Percentiles rank a stretch among this genome's conserved stretches.
phyloP scores from a whole-genome alignment of 2,329 filamentous ascomycete genomes.

The Aspergillus unguis region DNA sequence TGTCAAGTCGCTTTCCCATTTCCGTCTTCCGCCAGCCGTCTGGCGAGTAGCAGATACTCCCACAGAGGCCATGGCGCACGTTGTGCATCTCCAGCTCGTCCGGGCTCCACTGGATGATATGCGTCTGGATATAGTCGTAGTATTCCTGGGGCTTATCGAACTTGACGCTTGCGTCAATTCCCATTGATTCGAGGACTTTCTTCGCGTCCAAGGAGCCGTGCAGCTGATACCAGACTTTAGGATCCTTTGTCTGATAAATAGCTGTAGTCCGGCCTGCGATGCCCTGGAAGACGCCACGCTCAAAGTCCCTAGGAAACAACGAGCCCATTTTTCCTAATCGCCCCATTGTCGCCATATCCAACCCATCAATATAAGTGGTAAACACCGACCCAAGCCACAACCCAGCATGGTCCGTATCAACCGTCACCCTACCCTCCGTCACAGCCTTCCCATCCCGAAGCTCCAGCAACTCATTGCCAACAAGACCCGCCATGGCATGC shows the following conservation, averaged over 20 bases:
- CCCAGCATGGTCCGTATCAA: conserved; percentile 49
- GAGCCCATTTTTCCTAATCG: no score
- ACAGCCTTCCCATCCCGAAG: conserved; percentile 18
- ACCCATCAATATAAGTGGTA: conserved; percentile 37
- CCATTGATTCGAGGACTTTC: conserved; percentile 15
- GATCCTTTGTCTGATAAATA: conserved; percentile 49
- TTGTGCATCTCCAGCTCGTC: conserved; percentile 46
- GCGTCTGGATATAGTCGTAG: conserved; percentile 27
- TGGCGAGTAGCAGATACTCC: conserved; percentile 33
- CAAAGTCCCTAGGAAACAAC: conserved; percentile 37
- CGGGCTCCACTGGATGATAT: conserved; percentile 33
- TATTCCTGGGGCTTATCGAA: conserved; percentile 1
- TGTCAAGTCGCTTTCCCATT: neutral
- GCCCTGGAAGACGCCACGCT: conserved; percentile 31
- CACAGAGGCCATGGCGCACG: conserved; percentile 42
- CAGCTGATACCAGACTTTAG: conserved; percentile 49
- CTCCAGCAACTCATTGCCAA: conserved; percentile 40
- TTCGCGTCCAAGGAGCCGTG: conserved; percentile 50
- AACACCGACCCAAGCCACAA: conserved; percentile 46
- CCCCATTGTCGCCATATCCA: no score
- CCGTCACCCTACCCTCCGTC: conserved; percentile 24
- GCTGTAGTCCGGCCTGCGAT: conserved; percentile 31
- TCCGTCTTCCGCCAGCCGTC: neutral
- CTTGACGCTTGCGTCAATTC: neutral
- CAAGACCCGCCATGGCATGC: conserved; percentile 45